Evolutionary conservation across 2,329 filamentous ascomycete species (phyloP).

Genomic region (Colletotrichum noveboracense): DNA sequence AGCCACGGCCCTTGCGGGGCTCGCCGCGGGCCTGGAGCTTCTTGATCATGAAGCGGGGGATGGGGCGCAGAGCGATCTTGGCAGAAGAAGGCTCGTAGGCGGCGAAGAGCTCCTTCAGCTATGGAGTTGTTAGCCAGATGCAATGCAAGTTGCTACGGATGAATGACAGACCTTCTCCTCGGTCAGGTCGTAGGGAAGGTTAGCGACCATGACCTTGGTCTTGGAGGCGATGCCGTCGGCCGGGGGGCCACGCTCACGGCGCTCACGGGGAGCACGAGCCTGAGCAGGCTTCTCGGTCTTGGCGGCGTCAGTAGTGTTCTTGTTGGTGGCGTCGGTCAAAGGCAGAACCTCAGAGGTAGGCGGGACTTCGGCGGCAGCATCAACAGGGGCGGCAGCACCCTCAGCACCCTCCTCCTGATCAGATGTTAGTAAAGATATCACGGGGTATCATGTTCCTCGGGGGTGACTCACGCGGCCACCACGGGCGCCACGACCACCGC

Average conservation of each 20-base stretch:
- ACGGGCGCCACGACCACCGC: slow-evolving; percentile 69
- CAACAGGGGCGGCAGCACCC: slow-evolving; percentile 45
- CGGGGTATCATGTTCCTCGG: background rate
- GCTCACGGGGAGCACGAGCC: slow-evolving; percentile 62
- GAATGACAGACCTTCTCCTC: slow-evolving; percentile 83
- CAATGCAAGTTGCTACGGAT: background rate
- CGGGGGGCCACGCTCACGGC: slow-evolving; percentile 87
- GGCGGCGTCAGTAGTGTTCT: slow-evolving; percentile 61
- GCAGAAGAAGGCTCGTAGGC: slow-evolving; percentile 91
- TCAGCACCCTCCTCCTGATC: slow-evolving; percentile 51
- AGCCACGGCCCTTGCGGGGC: slow-evolving; percentile 98
- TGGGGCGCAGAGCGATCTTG: slow-evolving; percentile 98
- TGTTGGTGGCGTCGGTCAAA: slow-evolving; percentile 67
- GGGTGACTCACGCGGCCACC: slow-evolving; percentile 47
- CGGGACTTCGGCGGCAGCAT: slow-evolving; percentile 47
- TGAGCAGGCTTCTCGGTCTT: slow-evolving; percentile 61
- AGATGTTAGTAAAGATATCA: background rate
- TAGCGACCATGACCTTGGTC: slow-evolving; percentile 99
- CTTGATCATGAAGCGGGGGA: slow-evolving; percentile 99
- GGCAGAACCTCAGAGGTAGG: slow-evolving; percentile 60
- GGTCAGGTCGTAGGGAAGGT: slow-evolving; percentile 96
- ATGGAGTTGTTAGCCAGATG: slow-evolving; percentile 26
- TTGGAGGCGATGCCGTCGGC: slow-evolving; percentile 98
- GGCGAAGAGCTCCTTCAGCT: slow-evolving; percentile 98
- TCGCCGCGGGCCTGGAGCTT: slow-evolving; percentile 98